A percentile compares a stretch with the other conserved stretches of the same genome.
Evolutionary conservation across 2,329 filamentous ascomycete genomes (phyloP).

Genomic region (Kalmusia sp.): DNA sequence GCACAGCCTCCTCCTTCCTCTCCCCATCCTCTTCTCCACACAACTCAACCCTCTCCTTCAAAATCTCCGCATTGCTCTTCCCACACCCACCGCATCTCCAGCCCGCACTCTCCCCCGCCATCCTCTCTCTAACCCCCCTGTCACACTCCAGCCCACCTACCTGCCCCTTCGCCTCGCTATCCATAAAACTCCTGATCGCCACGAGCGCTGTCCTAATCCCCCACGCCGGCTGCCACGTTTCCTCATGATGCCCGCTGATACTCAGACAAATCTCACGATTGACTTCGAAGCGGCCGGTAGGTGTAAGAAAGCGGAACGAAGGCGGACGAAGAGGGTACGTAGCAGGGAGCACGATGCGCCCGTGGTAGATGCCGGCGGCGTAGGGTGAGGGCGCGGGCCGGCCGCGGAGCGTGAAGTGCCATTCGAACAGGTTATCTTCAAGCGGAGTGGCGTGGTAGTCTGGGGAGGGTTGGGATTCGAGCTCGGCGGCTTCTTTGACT

Average conservation of each 20-base stretch:
- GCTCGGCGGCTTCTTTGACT: conserved; percentile 91
- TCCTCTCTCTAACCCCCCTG: conserved; percentile 66
- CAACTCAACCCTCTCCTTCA: conserved; percentile 71
- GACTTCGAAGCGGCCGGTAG: conserved; percentile 90
- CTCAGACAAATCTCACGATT: conserved; percentile 96
- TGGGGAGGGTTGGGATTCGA: conserved; percentile 78
- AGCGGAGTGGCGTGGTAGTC: conserved; percentile 87
- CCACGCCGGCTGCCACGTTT: conserved; percentile 99
- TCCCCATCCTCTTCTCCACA: conserved; percentile 53
- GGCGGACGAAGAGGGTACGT: conserved; percentile 92
- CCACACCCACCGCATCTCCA: conserved; percentile 77
- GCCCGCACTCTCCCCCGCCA: conserved; percentile 70
- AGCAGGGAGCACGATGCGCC: conserved; percentile 88
- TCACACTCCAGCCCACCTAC: conserved; percentile 85
- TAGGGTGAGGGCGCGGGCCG: conserved; percentile 81
- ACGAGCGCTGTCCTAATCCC: conserved; percentile 87
- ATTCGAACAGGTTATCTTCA: conserved; percentile 92
- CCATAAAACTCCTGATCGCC: conserved; percentile 88
- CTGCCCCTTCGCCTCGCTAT: conserved; percentile 85
- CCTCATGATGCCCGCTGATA: conserved; percentile 94
- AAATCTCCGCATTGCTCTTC: conserved; percentile 75
- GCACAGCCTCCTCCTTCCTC: conserved; percentile 55
- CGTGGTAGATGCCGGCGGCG: conserved; percentile 87
- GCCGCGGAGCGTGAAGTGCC: conserved; percentile 97
- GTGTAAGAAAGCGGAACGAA: conserved; percentile 93